Conservation (phyloP, 2,329 filamentous ascomycete species). For the Aspergillus tamarii region DNA sequence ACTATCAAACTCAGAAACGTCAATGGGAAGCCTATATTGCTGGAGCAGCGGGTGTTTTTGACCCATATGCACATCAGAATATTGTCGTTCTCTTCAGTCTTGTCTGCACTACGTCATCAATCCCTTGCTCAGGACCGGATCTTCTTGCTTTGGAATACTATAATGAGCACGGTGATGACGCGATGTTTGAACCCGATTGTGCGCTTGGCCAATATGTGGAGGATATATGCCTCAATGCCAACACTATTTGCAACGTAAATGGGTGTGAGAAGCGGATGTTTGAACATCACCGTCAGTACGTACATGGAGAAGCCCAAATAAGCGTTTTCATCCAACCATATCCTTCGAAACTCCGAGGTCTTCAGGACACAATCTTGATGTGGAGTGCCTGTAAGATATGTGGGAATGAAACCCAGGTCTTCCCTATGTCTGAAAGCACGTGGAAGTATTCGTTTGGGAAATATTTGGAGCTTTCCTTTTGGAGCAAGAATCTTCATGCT, state of each 20-base stretch:
- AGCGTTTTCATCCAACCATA: constrained; percentile 85
- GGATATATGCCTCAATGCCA: constrained; percentile 76
- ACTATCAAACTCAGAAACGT: constrained; percentile 89
- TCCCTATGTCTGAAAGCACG: constrained; percentile 88
- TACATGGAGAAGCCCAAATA: constrained; percentile 91
- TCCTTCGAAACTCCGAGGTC: constrained; percentile 64
- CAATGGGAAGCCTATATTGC: constrained; percentile 97
- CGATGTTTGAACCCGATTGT: constrained; percentile 78
- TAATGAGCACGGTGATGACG: constrained; percentile 76
- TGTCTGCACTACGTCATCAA: constrained; percentile 90
- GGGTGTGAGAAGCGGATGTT: constrained; percentile 87
- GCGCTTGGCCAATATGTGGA: constrained; percentile 95
- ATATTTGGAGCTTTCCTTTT: constrained; percentile 96
- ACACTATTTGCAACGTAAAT: constrained; percentile 77
- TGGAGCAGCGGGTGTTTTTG: constrained; percentile 84
- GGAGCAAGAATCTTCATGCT: constrained; percentile 80
- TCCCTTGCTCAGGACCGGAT: constrained; percentile 88
- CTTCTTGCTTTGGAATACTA: constrained; percentile 92
- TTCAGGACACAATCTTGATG: constrained; percentile 83
- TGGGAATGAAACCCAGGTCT: constrained; percentile 83
- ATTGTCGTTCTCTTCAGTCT: constrained; percentile 93
- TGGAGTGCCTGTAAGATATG: constrained; percentile 97
- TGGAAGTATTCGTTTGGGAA: constrained; percentile 99
- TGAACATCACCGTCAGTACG: constrained; percentile 94
- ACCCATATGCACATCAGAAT: constrained; percentile 94